Percentiles rank a stretch among this genome's conserved stretches.
phyloP scores from a whole-genome alignment of 2,329 filamentous ascomycete genomes.

The Sarocladium kiliense region DNA sequence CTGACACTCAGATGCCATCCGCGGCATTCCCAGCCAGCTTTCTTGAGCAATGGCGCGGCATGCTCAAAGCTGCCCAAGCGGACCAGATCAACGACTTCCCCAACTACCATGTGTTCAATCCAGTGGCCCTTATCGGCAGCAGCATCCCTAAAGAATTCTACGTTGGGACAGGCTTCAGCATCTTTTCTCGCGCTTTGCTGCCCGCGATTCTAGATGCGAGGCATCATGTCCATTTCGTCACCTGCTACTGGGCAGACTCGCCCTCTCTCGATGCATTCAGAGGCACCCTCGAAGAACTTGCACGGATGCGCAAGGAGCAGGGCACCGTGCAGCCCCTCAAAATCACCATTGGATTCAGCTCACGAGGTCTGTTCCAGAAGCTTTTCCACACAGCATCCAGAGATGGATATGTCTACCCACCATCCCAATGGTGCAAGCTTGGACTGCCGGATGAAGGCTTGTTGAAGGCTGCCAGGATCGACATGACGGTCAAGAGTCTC shows the following conservation, averaged over 20 bases:
- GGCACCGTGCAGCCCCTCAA: constrained; percentile 34
- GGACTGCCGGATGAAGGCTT: constrained; percentile 54
- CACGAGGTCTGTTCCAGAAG: constrained; percentile 66
- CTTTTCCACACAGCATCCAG: constrained; percentile 63
- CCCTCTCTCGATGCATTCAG: constrained; percentile 53
- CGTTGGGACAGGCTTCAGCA: constrained; percentile 52
- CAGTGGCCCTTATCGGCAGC: constrained; percentile 41
- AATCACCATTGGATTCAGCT: constrained; percentile 75
- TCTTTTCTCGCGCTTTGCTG: constrained; percentile 50
- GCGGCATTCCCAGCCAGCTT: constrained; percentile 30
- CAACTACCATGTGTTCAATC: constrained; percentile 38
- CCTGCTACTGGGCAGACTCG: constrained; percentile 76
- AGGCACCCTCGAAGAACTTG: constrained; percentile 54
- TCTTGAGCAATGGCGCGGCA: constrained; percentile 30
- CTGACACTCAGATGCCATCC: background rate
- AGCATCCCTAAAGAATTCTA: constrained; percentile 43
- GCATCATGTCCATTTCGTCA: constrained; percentile 68
- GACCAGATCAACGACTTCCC: constrained; percentile 40
- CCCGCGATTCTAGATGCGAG: constrained; percentile 57
- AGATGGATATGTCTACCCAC: constrained; percentile 56
- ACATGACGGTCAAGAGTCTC: constrained; percentile 68
- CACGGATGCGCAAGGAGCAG: constrained; percentile 31
- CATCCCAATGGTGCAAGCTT: constrained; percentile 56
- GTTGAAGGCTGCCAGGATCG: constrained; percentile 53
- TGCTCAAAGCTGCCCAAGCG: constrained; percentile 24